Evolutionary conservation across 169 alveolate species (phyloP).

Genomic region (Eimeria praecox): DNA sequence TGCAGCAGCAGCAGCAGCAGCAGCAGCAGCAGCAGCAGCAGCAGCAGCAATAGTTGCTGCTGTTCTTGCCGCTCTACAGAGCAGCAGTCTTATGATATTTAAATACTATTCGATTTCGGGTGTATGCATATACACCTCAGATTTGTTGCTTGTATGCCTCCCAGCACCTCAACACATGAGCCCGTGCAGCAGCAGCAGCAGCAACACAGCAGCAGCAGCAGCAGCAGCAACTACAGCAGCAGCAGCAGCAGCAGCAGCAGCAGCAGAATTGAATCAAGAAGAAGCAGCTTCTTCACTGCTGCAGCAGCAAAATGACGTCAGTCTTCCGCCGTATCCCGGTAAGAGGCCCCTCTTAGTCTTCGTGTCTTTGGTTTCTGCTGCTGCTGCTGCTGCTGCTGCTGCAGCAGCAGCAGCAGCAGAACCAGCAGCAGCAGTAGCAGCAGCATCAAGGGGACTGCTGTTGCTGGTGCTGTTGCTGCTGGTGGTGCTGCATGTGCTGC

Average conservation of each 20-base stretch:
- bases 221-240: neutral
- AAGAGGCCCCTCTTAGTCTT: too few species aligned
- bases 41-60: neutral
- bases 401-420: too few species aligned
- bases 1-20: constrained; percentile 1
- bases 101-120: neutral
- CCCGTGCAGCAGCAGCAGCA: neutral
- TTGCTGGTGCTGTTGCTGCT: neutral
- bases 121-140: neutral
- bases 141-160: neutral
- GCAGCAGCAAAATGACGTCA: constrained; percentile 2
- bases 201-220: neutral
- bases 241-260: constrained; percentile 5
- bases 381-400: neutral
- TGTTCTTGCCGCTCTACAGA: neutral
- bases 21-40: neutral
- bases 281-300: neutral
- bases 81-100: neutral
- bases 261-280: neutral
- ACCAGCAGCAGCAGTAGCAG: too few species aligned
- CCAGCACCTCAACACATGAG: neutral
- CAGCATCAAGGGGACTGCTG: too few species aligned
- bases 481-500: too few species aligned
- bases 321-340: constrained; percentile 20
- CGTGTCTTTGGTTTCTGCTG: too few species aligned